Base-by-base conservation (phyloP, 306 rosid genomes). In the Prosopis cineraria region DNA sequence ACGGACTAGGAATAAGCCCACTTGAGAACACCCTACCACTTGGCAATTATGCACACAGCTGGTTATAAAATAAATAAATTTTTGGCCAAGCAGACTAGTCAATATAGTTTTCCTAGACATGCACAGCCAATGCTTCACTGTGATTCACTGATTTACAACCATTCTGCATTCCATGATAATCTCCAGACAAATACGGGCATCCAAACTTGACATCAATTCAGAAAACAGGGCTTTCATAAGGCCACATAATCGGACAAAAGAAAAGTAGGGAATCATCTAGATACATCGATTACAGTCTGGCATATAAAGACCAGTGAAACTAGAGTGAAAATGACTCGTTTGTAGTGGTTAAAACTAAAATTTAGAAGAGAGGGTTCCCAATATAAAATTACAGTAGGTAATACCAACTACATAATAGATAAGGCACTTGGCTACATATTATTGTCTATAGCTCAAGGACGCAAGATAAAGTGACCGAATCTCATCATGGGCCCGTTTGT, bases 141-240 rank as follows among this genome's bases (percentile, higher is more conserved):
- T 8, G 58, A 37, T 59, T 41, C 75, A 74, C 20, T 20, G 31
- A 52, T 79, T 63, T 79, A 72, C 68, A 43, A 50, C 37, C 63
- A 74, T 79, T 70, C 70, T 50, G 75, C 50, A 66, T 58, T 66
- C 52, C 65, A 30, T 20, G 52, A 19, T 58, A 24, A 72, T 78
- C 68, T 66, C 58, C 29, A 56, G 52, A 31, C 34, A 78, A 78
- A 45, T 36, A 27, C 31, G 56, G 44, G 63, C 34, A 65, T 59
- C 41, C 14, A 34, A 75, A 75, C 19, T 19, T 74, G 75, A 52
- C 37, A 25, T 62, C 16, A 17, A 71, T 14, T 39, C 7, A 62
- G 66, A 58, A 74, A 41, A 11, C 34, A 39, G 24, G 55, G 31
- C 10, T 39, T 36, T 16, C 24, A 63, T 12, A 25, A 17, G 72